phyloP scores from a whole-genome alignment of 371 early-diverging fungal species.

The Blakeslea trispora region DNA sequence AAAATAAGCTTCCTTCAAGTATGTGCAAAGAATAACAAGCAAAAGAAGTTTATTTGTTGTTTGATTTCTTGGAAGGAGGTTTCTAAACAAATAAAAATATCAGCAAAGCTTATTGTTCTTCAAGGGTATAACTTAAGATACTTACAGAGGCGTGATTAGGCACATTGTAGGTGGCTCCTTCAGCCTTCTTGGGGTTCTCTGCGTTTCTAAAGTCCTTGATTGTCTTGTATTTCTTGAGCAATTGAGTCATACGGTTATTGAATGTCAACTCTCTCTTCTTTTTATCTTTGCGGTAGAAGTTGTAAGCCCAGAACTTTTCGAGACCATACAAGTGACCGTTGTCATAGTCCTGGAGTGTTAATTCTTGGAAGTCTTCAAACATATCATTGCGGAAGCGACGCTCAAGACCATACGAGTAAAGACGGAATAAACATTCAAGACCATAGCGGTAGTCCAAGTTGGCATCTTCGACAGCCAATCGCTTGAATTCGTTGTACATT shows the following conservation, averaged over 20 bases:
- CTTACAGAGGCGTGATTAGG: constrained; percentile 45
- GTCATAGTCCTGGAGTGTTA: constrained; percentile 77
- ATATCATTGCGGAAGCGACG: constrained; percentile 83
- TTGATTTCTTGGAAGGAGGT: not conserved
- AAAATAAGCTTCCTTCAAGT: not conserved
- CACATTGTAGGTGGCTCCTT: constrained; percentile 37
- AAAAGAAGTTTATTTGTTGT: not conserved
- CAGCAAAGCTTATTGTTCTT: no score
- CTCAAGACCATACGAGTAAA: constrained; percentile 95
- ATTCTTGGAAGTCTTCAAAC: constrained; percentile 86
- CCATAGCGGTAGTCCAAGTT: constrained; percentile 82
- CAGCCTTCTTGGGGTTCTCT: constrained; percentile 26
- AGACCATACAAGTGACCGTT: constrained; percentile 84
- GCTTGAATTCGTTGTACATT: constrained; percentile 93
- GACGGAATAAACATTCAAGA: constrained; percentile 93
- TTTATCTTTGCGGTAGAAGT: constrained; percentile 89
- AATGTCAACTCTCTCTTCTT: constrained; percentile 68
- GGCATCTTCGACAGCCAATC: constrained; percentile 91
- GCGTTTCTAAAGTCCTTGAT: constrained; percentile 74
- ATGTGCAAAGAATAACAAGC: no score
- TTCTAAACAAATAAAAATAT: no score
- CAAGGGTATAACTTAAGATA: not conserved
- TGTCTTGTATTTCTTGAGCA: constrained; percentile 67
- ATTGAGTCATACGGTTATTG: constrained; percentile 58
- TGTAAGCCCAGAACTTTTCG: constrained; percentile 97